Evolutionary conservation across 2,329 filamentous ascomycete species (phyloP).

Genomic region (Trichoderma sp.): DNA sequence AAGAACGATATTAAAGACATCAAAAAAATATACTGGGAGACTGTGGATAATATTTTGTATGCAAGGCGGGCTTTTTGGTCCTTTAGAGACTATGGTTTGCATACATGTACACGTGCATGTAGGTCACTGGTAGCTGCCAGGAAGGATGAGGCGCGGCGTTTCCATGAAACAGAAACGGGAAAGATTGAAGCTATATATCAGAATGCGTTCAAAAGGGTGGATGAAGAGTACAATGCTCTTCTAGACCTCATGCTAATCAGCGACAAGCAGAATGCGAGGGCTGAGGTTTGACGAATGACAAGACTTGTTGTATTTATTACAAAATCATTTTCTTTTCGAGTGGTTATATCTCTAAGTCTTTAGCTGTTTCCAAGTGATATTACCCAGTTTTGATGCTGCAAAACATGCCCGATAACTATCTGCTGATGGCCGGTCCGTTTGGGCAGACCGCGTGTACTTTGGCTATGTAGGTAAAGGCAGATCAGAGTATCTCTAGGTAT

Average conservation of each 20-base stretch:
- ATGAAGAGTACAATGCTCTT: not conserved
- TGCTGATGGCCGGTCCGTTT: no score
- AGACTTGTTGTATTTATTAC: not conserved
- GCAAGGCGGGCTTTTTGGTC: not conserved
- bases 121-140: not conserved
- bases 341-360: not conserved
- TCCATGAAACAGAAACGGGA: not conserved
- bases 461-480: no score
- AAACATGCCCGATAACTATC: no score
- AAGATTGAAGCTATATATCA: not conserved
- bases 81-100: no score
- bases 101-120: fast-evolving
- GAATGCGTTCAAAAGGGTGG: not conserved
- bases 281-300: not conserved
- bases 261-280: not conserved
- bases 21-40: fast-evolving
- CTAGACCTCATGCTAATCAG: not conserved
- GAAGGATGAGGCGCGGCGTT: not conserved
- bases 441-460: no score
- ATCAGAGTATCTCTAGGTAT: no score
- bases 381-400: no score
- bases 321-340: not conserved
- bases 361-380: not conserved
- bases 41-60: not conserved
- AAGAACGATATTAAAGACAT: not conserved